Conservation (phyloP, 257 asterid genomes). For the Catharanthus roseus region DNA sequence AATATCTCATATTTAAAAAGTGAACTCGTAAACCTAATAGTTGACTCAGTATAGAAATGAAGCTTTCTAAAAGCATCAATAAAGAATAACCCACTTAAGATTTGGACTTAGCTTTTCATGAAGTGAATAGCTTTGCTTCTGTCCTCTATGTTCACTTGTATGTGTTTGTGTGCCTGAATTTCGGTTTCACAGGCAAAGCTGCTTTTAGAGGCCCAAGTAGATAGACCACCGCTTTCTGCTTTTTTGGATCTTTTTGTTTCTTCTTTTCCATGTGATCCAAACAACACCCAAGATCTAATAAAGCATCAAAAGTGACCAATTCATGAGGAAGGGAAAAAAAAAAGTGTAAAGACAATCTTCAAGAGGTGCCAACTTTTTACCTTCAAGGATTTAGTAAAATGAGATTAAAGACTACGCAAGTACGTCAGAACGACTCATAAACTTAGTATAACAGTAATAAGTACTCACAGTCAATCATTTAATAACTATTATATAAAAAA, state of each 20-base stretch:
- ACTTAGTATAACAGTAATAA: too few relatives aligned
- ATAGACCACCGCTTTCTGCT: background rate
- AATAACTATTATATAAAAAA: too few relatives aligned
- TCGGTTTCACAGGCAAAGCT: background rate
- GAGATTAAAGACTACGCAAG: too few relatives aligned
- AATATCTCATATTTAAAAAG: too few relatives aligned
- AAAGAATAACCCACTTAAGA: background rate
- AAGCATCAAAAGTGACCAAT: background rate
- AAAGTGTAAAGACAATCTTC: slow-evolving; percentile 1
- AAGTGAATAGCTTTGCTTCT: background rate
- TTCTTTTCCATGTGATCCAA: background rate
- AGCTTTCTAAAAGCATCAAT: background rate
- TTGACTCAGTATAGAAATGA: background rate
- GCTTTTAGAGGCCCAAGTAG: background rate
- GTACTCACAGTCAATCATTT: too few relatives aligned
- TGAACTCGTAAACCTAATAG: too few relatives aligned
- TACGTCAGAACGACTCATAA: too few relatives aligned
- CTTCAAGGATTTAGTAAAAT: too few relatives aligned
- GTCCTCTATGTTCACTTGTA: background rate
- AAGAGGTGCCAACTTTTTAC: too few relatives aligned
- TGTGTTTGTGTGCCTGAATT: background rate
- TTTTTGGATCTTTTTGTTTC: background rate
- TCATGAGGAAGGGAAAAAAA: background rate
- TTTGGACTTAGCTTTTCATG: background rate
- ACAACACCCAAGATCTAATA: background rate